phyloP scores from a whole-genome alignment of 441 rosid species.

The Mallotus japonicus region DNA sequence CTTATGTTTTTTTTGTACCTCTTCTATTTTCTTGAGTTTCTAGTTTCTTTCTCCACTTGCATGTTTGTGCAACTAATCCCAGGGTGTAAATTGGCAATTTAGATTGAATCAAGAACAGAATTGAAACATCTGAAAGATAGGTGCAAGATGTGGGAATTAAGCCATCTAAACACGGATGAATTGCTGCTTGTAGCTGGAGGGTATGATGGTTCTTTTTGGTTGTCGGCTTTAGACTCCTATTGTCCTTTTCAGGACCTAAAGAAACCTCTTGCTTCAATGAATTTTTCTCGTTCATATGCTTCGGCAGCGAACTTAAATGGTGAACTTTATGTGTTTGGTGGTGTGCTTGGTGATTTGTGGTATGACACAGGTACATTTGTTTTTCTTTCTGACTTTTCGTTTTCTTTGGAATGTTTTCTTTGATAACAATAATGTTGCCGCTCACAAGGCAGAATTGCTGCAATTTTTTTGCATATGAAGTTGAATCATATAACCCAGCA shows the following conservation, averaged over 20 bases:
- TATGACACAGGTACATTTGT: conserved; percentile 45
- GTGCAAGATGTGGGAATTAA: conserved; percentile 44
- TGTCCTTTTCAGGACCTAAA: conserved; percentile 56
- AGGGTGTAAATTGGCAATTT: not conserved
- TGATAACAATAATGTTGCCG: not conserved
- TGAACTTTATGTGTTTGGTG: conserved; percentile 66
- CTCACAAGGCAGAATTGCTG: conserved; percentile 15
- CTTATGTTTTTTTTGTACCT: not conserved
- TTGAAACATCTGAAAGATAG: conserved; percentile 48
- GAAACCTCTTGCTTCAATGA: conserved; percentile 55
- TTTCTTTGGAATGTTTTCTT: conserved; percentile 1
- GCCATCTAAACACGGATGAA: conserved; percentile 43
- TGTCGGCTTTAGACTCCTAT: conserved; percentile 52
- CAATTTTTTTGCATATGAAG: conserved; percentile 35
- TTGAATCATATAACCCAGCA: conserved; percentile 58
- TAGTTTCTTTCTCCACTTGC: not conserved
- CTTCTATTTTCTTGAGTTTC: not conserved
- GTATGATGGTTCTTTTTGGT: conserved; percentile 51
- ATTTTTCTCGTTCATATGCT: conserved; percentile 56
- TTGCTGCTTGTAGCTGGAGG: conserved; percentile 68
- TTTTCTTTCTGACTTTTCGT: not conserved
- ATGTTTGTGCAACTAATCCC: not conserved
- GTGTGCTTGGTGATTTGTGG: conserved; percentile 53
- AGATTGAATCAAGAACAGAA: conserved; percentile 61
- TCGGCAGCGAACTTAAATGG: conserved; percentile 50